Percentiles rank a stretch among this genome's conserved stretches.
Conservation (phyloP, 768 basidiomycete genomes). For the Daedalea quercina region DNA sequence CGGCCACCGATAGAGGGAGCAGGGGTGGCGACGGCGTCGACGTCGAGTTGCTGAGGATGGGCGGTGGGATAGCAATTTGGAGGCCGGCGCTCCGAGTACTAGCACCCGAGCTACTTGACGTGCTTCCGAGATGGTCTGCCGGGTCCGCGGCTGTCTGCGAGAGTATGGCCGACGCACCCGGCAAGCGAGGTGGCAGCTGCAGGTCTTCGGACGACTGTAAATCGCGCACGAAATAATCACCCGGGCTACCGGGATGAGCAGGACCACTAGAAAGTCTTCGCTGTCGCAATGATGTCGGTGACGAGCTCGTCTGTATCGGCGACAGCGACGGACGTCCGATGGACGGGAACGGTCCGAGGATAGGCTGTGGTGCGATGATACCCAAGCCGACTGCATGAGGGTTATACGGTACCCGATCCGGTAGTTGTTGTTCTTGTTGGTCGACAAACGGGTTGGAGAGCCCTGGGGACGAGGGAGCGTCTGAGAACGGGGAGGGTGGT, state of each 20-base stretch:
- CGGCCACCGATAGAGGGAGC: slow-evolving; percentile 4
- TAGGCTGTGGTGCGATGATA: slow-evolving; percentile 19
- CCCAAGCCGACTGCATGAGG: slow-evolving; percentile 21
- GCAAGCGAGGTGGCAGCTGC: slow-evolving; percentile 1
- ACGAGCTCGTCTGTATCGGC: slow-evolving; percentile 10
- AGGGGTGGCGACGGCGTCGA: slow-evolving; percentile 16
- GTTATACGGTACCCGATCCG: slow-evolving; percentile 12
- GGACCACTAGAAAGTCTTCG: slow-evolving; percentile 13
- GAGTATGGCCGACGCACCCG: slow-evolving; percentile 3
- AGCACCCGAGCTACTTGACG: slow-evolving; percentile 7
- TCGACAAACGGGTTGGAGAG: neutral
- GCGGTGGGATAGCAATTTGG: slow-evolving; percentile 16
- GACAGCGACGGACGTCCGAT: slow-evolving; percentile 11
- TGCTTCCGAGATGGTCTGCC: slow-evolving; percentile 7
- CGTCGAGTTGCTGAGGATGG: slow-evolving; percentile 10
- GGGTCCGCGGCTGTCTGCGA: slow-evolving; percentile 8
- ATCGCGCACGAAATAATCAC: neutral
- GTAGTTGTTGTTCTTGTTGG: slow-evolving; percentile 11
- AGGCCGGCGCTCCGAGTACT: slow-evolving; percentile 7
- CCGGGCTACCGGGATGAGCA: neutral
- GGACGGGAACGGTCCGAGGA: slow-evolving; percentile 15
- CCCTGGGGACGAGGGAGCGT: slow-evolving; percentile 3
- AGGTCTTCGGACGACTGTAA: neutral
- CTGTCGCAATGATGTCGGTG: slow-evolving; percentile 7
- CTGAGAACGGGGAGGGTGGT: slow-evolving; percentile 8